A percentile compares a stretch with the other conserved stretches of the same genome.
Conservation (phyloP, 2,329 filamentous ascomycete species). For the Sporothrix globosa region DNA sequence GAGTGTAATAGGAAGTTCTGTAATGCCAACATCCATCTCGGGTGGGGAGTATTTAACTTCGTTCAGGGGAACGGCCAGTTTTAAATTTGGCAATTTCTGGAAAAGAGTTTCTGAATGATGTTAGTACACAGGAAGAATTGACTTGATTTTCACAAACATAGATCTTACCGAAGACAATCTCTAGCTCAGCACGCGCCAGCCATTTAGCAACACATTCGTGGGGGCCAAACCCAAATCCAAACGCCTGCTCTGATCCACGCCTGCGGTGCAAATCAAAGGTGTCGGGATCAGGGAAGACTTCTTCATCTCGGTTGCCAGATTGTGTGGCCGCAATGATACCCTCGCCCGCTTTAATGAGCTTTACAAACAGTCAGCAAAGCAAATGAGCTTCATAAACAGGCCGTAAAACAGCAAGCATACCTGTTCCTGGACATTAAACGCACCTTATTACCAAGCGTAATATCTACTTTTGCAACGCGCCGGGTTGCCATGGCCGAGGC, state of each 20-base stretch:
- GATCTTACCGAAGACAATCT: not conserved
- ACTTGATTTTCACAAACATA: not conserved
- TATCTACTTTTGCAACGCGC: not conserved
- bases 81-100: not conserved
- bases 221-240: not conserved
- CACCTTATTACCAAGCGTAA: not conserved
- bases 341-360: not conserved
- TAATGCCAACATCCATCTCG: not conserved
- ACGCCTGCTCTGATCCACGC: not conserved
- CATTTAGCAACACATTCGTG: not conserved
- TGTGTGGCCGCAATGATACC: not conserved
- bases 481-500: not conserved
- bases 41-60: not conserved
- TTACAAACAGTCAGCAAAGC: not conserved
- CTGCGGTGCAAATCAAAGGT: not conserved
- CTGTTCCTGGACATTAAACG: not conserved
- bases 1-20: not conserved
- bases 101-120: not conserved
- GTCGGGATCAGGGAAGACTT: not conserved
- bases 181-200: not conserved
- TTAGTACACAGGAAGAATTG: no score
- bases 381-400: not conserved
- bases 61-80: not conserved
- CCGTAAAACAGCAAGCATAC: no score
- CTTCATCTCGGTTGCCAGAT: conserved; percentile 5